A percentile compares a stretch with the other conserved stretches of the same genome.
Evolutionary conservation across 1,284 basidiomycete species (phyloP).

Genomic region (Leccinum pachyderme): DNA sequence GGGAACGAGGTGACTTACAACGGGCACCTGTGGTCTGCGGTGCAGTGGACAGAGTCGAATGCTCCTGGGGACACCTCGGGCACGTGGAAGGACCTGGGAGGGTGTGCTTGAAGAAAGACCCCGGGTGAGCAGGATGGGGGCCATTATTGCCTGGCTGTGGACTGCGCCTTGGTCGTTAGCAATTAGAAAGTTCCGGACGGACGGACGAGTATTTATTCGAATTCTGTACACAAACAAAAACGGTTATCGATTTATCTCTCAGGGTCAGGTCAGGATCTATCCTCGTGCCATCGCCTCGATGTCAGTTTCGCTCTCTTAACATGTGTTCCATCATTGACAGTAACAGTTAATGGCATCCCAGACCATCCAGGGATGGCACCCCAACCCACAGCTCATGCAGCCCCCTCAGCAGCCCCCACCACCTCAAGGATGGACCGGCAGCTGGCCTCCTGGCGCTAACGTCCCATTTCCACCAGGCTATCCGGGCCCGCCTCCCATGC

Average conservation of each 20-base stretch:
- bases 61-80: constrained; percentile 27
- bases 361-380: constrained; percentile 32
- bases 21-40: constrained; percentile 21
- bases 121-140: constrained; percentile 5
- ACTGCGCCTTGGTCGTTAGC: background rate
- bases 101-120: constrained; percentile 7
- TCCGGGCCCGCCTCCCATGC: constrained; percentile 32
- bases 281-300: background rate
- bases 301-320: constrained; percentile 9
- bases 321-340: constrained; percentile 1
- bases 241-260: constrained; percentile 6
- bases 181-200: constrained; percentile 13
- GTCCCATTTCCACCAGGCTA: constrained; percentile 33
- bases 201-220: constrained; percentile 16
- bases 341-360: constrained; percentile 25
- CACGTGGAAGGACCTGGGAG: constrained; percentile 26
- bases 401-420: constrained; percentile 22
- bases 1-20: constrained; percentile 19
- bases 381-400: constrained; percentile 34
- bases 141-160: constrained; percentile 21
- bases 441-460: constrained; percentile 32
- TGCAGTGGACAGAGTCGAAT: constrained; percentile 27
- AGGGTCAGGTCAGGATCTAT: constrained; percentile 4
- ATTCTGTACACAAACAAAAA: too few species aligned
- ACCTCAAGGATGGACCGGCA: constrained; percentile 34